A percentile compares a stretch with the other conserved stretches of the same genome.
Conservation (phyloP, 768 basidiomycete species). For the Tephrocybe sp. region DNA sequence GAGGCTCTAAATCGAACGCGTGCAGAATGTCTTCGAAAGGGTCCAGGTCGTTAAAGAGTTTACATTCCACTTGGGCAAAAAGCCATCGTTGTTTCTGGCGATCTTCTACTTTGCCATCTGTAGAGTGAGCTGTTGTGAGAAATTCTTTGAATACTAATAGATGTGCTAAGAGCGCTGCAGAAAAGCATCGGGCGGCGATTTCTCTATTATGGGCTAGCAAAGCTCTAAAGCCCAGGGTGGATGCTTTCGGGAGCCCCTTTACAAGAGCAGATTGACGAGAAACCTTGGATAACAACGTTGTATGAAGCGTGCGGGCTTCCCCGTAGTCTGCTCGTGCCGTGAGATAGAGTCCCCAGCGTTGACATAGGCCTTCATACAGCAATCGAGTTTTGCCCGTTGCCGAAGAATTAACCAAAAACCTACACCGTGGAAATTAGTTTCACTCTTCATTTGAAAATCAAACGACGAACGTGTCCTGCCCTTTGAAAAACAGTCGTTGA, state of each 20-base stretch:
- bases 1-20: background rate
- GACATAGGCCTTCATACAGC: conserved; percentile 3
- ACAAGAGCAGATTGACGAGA: background rate
- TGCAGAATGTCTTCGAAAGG: background rate
- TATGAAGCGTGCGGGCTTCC: background rate
- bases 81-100: background rate
- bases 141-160: background rate
- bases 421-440: background rate
- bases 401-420: conserved; percentile 3
- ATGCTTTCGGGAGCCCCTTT: background rate
- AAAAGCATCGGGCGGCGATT: background rate
- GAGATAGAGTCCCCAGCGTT: conserved; percentile 1
- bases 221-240: background rate
- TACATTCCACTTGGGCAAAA: background rate
- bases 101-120: background rate
- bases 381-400: conserved; percentile 5
- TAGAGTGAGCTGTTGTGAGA: background rate
- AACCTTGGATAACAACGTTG: background rate
- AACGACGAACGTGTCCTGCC: background rate
- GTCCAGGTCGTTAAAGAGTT: no score
- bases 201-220: background rate
- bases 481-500: background rate
- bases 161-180: background rate
- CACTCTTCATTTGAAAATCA: background rate
- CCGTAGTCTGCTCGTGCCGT: background rate